Conservation (phyloP, 1,139 yeast genomes). For the Pichia sp. region DNA sequence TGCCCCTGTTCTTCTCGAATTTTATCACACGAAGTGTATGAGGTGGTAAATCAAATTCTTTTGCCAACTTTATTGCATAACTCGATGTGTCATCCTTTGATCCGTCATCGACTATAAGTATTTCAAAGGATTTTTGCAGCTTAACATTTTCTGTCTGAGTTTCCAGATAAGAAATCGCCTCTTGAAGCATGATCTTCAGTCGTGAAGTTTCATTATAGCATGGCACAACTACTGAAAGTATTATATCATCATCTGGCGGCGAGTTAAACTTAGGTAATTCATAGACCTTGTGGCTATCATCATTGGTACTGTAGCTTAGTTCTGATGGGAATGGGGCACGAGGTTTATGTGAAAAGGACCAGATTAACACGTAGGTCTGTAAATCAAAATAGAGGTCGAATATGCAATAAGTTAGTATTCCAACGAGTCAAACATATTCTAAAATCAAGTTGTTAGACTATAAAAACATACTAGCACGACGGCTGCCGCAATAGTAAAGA, state of each 20-base stretch:
- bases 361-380: slow-evolving; percentile 40
- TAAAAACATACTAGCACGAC: not conserved
- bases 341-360: slow-evolving; percentile 59
- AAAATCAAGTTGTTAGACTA: not conserved
- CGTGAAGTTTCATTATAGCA: slow-evolving; percentile 83
- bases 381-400: not conserved
- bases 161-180: slow-evolving; percentile 56
- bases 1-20: slow-evolving; percentile 76
- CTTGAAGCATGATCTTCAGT: slow-evolving; percentile 70
- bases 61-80: slow-evolving; percentile 67
- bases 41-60: slow-evolving; percentile 45
- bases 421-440: not conserved
- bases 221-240: slow-evolving; percentile 77
- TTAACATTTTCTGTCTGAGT: slow-evolving; percentile 2
- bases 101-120: slow-evolving; percentile 87
- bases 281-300: slow-evolving; percentile 17
- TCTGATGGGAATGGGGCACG: slow-evolving; percentile 53
- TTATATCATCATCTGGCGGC: slow-evolving; percentile 33
- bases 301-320: slow-evolving; percentile 42
- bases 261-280: slow-evolving; percentile 22
- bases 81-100: slow-evolving; percentile 75
- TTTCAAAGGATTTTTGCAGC: slow-evolving; percentile 42
- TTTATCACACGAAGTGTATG: slow-evolving; percentile 65
- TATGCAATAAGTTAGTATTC: slow-evolving; percentile 14
- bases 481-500: not conserved